Evolutionary conservation across 1,284 basidiomycete genomes (phyloP), one percentile per base, ranked within the genome.

Genomic region (Trametes versicolor): DNA sequence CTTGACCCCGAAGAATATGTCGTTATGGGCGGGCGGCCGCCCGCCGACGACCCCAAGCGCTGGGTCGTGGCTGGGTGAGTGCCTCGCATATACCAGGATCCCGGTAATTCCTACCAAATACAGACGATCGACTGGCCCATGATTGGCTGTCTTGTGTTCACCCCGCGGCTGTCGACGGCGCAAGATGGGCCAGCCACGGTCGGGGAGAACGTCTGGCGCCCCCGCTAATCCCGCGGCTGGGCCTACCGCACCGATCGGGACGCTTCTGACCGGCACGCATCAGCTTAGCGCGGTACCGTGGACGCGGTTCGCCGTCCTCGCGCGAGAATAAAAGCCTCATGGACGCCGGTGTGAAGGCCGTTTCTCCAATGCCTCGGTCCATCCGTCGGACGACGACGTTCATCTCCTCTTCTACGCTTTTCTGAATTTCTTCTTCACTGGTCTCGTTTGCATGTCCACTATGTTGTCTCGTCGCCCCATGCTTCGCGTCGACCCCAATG

Each of bases 251-350:
- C 62, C 25, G 58, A 60, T 63, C 64, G 61, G 60, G 59, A 36
- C 56, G 50, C 54, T 68, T 61, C 54, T 64, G 57, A 60, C 63
- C 60, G 58, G 36, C 41, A 54, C 29, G 52, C 58, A 66, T 66
- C 57, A 49, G 50, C 37, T 55, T 68, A 65, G 67, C 67, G 62
- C 68, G 68, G 65, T 67, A 61, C 68, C 68, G 65, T 63, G 54
- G 51, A 41, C 37, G 62, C 59, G 68, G 68, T 47, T 37, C 68
- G 61, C 59, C 55, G 57, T 60, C 48, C 60, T 60, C 60, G 62
- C 58, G 64, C 62, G 60, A 58, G 63, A 66, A 65, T 67, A 69
- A 65, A 69, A 69, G 65, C 48, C 63, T 62, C 68, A 61, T 64
- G 67, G 62, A 63, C 58, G 43, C 64, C 67, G 67, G 58, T 45